A percentile compares a stretch with the other conserved stretches of the same genome.
Evolutionary conservation across 2,329 filamentous ascomycete species (phyloP).

Genomic region (Aspergillus jensenii): DNA sequence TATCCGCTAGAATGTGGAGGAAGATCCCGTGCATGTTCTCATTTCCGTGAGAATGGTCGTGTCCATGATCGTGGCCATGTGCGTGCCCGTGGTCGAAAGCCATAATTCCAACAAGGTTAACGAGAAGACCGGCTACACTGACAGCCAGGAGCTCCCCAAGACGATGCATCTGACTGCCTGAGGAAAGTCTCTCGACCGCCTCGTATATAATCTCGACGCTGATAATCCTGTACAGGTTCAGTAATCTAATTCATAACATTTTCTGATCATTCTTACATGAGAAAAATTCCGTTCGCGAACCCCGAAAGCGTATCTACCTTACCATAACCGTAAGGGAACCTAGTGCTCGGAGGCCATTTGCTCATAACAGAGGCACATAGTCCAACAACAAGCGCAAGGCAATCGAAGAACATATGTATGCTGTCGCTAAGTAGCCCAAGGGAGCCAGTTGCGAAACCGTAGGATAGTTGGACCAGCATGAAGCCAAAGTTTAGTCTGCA

Average conservation of each 20-base stretch:
- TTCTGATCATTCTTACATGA: constrained; percentile 63
- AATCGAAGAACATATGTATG: constrained; percentile 99
- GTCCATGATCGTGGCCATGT: constrained; percentile 50
- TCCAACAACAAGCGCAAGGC: constrained; percentile 85
- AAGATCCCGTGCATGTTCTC: constrained; percentile 99
- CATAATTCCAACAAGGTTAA: constrained; percentile 90
- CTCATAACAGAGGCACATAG: constrained; percentile 90
- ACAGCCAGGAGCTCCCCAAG: constrained; percentile 86
- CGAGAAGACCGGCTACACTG: constrained; percentile 78
- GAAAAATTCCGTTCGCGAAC: constrained; percentile 92
- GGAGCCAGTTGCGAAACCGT: constrained; percentile 90
- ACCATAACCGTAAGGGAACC: constrained; percentile 92
- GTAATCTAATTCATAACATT: background rate
- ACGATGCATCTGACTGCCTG: constrained; percentile 79
- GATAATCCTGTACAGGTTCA: constrained; percentile 64
- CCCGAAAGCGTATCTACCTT: constrained; percentile 96
- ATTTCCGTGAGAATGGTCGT: constrained; percentile 67
- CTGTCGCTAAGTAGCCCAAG: constrained; percentile 94
- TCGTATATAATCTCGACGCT: constrained; percentile 96
- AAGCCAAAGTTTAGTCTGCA: constrained; percentile 85
- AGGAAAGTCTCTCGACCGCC: constrained; percentile 81
- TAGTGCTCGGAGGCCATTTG: constrained; percentile 88
- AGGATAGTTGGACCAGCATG: constrained; percentile 92
- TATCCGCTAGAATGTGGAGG: constrained; percentile 90
- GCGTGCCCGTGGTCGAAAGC: constrained; percentile 69